Evolutionary conservation across 805 yeast species (phyloP).

Genomic region (Cyberlindnera mrakii): DNA sequence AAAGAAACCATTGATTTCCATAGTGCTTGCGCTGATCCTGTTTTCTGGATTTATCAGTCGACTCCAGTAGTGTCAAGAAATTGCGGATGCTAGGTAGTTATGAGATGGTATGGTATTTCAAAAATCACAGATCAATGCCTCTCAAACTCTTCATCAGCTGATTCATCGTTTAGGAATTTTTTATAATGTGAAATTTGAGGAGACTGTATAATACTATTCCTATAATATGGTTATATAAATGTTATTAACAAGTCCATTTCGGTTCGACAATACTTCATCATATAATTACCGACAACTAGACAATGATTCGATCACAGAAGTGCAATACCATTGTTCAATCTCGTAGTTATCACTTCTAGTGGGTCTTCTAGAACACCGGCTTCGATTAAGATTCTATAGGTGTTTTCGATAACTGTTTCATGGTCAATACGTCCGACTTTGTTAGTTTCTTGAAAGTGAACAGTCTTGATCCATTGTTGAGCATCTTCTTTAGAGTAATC

Average conservation of each 20-base stretch:
- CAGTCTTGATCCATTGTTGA: conserved; percentile 74
- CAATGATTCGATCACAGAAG: neutral
- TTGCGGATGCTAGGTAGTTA: no score
- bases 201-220: no score
- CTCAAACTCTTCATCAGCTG: no score
- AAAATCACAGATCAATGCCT: no score
- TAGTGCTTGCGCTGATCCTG: no score
- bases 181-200: no score
- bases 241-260: neutral
- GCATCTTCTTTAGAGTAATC: conserved; percentile 80
- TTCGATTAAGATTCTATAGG: conserved; percentile 12
- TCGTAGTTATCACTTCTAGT: conserved; percentile 7
- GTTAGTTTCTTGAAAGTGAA: conserved; percentile 40
- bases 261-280: neutral
- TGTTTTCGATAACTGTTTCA: conserved; percentile 10
- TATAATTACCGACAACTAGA: neutral
- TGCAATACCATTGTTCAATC: conserved; percentile 8
- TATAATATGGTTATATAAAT: no score
- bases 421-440: conserved; percentile 7
- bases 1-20: no score
- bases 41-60: no score
- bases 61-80: no score
- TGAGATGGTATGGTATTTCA: no score
- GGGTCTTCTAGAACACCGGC: conserved; percentile 16
- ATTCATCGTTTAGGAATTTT: no score